Base-by-base conservation (phyloP, 2,329 filamentous ascomycete species). In the Uncinocarpus reesii region DNA sequence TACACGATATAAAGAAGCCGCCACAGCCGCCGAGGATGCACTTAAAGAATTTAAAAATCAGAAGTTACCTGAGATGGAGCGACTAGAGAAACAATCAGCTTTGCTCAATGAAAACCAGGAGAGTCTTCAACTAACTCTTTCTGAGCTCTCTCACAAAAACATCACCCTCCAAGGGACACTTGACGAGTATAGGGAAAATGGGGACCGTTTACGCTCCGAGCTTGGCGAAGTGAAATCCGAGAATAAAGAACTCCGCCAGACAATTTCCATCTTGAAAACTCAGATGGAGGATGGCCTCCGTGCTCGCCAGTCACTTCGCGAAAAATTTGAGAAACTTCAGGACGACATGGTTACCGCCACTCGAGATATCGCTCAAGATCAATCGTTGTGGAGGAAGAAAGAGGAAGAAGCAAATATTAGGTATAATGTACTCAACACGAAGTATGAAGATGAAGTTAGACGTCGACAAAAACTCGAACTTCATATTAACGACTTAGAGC, bases 211-310 rank as follows among this genome's bases (percentile, higher is more conserved):
- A 71, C 75, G 76, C 38, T 67, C 72, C 37, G 75, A 81, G 51
- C 70, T 79, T 7, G 75, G 81, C 42, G 68, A 74, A 26, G 72
- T 72, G 40, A 74, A 73, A 55, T 65, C 68, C 36, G 76, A 79
- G 54, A 88, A 86, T 57, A 86, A 83, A 63, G 81, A 83, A 55
- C 72, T 95, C 49, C 80, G 81, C 57, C 80, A 78, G 61, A 80
- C 81, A 24, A 79, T 94, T 50, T 79, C 82, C 52, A 82, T 80
- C 18, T 74, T 95, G 48, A 80, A 81, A 53, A 77, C 77, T 38
- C 88, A 94, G 61, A 78, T 92, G 35, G 82, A 92, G 59, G 89
- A 95, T 68, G 90, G 87, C 59, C 81, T 89, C 60, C 80, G 83
- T 54, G 78, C 93, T 51, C 83, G 88, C 50, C 86, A 95, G 62